A percentile compares a stretch with the other conserved stretches of the same genome.
phyloP scores from a whole-genome alignment of 306 rosid species.

The Glycyrrhiza uralensis region DNA sequence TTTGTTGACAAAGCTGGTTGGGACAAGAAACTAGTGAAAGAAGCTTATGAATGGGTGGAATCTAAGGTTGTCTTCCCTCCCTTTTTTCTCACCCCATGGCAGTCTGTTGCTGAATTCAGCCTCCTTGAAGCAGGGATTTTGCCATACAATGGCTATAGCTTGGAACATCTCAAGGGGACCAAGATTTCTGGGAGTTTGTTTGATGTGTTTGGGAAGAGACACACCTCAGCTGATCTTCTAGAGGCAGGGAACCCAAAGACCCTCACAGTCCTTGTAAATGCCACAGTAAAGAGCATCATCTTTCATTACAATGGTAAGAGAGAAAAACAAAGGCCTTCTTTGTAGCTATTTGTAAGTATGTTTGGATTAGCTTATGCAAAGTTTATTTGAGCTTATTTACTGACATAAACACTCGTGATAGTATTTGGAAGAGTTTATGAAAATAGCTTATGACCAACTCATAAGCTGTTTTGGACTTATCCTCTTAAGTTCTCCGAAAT shows the following conservation, averaged over 20 bases:
- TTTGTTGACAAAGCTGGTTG: conserved; percentile 52
- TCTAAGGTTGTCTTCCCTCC: conserved; percentile 60
- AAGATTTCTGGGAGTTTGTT: conserved; percentile 67
- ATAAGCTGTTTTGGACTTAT: too few relatives aligned
- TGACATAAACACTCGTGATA: too few relatives aligned
- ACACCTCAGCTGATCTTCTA: conserved; percentile 68
- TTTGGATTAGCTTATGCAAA: too few relatives aligned
- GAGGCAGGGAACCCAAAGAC: conserved; percentile 48
- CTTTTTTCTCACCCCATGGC: conserved; percentile 53
- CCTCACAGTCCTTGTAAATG: conserved; percentile 60
- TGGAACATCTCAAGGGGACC: conserved; percentile 69
- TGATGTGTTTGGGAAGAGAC: conserved; percentile 57
- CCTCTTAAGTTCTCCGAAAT: too few relatives aligned
- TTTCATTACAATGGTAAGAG: conserved; percentile 47
- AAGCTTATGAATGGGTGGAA: conserved; percentile 73
- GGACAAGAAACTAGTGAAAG: conserved; percentile 51
- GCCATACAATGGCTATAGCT: conserved; percentile 69
- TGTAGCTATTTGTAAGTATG: background rate
- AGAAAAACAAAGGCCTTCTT: background rate
- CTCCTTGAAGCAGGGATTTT: conserved; percentile 71
- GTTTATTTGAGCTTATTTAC: too few relatives aligned
- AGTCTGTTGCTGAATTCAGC: conserved; percentile 62
- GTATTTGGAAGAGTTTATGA: too few relatives aligned
- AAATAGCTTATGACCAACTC: too few relatives aligned
- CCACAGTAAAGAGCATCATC: conserved; percentile 66